Base-by-base conservation (phyloP, 768 basidiomycete genomes). In the Lyophyllum atratum region DNA sequence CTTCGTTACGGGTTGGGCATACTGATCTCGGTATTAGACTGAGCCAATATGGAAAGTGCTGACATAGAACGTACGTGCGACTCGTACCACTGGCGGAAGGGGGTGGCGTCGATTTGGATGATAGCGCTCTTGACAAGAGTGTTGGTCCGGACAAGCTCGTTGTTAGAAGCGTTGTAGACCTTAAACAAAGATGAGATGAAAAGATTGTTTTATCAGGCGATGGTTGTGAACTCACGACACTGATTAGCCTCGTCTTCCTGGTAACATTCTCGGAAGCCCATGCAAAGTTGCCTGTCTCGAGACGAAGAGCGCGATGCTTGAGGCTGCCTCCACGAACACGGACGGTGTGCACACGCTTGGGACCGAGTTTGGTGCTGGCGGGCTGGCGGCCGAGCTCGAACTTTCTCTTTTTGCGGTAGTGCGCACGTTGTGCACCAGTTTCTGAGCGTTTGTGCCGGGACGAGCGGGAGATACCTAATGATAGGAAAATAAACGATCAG, bases 381-480 rank as follows among this genome's bases (percentile, higher is more conserved):
- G 97, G 82, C 74, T 98, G 97, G 73, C 97, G 94, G 73, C 96
- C 97, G 69, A 98, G 88, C 85, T 99, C 97, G 79, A 98, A 98
- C 82, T 98, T 98, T 89, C 97, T 89, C 93, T 98, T 99, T 86
- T 99, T 99, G 84, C 96, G 93, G 82, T 95, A 96, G 80, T 90
- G 87, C 67, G 94, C 87, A 68, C 91, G 89, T 77, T 94, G 91
- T 58, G 91, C 93, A 69, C 93, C 96, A 48, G 93, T 89, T 67
- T 85, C 89, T 65, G 94, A 91, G 73, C 95, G 93, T 80, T 98
- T 98, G 85, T 98, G 94, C 74, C 96, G 85, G 69, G 95, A 96
- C 63, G 94, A 86, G 69, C 96, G 90, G 70, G 96, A 92, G 75
- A 98, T 98, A 93, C 95, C 95, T 94, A 66, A 19, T 29, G 22